Evolutionary conservation across 2,329 filamentous ascomycete genomes (phyloP), one percentile per base, ranked within the genome.

Genomic region (Stagonosporopsis chrysanthemi): DNA sequence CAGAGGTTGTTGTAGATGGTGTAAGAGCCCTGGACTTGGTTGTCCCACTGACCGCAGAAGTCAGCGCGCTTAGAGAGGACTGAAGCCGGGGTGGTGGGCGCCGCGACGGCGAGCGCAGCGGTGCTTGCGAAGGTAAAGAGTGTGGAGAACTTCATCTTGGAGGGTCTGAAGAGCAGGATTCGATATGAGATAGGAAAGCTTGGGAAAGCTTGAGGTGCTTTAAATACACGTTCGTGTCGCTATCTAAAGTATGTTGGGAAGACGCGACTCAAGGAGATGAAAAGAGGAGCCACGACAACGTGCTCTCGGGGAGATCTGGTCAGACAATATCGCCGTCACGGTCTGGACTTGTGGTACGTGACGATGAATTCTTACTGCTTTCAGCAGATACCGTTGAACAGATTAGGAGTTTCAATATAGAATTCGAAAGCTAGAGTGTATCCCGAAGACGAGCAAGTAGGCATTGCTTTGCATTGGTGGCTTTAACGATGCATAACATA

Each of bases 1-100:
- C 80, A 83, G 28, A 81, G 75, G 70, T 81, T 76, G 57, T 75
- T 73, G 66, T 75, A 75, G 43, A 71, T 56, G n/a, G 71, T 75
- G 61, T 74, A 75, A 6, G 60, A 12, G 8, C 71, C 72, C 1
- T 62, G 68, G 15, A 68, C 62, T 23, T 58, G 23, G 31, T 51
- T 67, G 52, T 70, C 73, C 69, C 70, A 75, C 47, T 75, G 67
- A 2, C 67, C 72, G 49, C 73, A 75, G 54, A 61, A 72, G 59
- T 73, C 71, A 31, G 72, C 69, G 36, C 71, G 68, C 50, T 73
- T 72, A 42, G 73, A 61, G 19, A 74, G 35, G 6, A 64, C 67
- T 7, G 66, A 59, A 4, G 65, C 62, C 4, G 73, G 72, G 3
- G 65, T 61, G 6, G 65, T 64, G 6, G 73, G 72, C 8, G 62